phyloP scores from a whole-genome alignment of 1,284 basidiomycete species.

The Rhodofomes roseus region DNA sequence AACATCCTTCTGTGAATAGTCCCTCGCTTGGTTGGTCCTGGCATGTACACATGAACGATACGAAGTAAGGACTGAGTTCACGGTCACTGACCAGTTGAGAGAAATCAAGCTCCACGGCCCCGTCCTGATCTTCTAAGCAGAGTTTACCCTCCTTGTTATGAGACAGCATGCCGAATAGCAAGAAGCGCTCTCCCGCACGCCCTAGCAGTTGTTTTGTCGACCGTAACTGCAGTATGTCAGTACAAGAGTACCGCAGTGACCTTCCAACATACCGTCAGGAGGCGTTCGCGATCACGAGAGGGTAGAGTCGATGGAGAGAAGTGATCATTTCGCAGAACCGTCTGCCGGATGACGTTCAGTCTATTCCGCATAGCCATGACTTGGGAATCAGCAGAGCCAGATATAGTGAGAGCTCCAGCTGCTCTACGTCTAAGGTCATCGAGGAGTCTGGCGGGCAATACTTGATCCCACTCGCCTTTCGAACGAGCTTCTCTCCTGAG shows the following conservation, averaged over 20 bases:
- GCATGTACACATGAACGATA: neutral
- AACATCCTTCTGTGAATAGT: conserved; percentile 93
- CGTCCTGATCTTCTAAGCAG: conserved; percentile 93
- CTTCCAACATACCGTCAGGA: conserved; percentile 68
- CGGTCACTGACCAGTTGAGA: conserved; percentile 67
- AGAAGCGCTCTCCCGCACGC: conserved; percentile 84
- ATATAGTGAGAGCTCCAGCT: conserved; percentile 54
- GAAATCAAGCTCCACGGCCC: conserved; percentile 86
- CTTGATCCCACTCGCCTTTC: conserved; percentile 46
- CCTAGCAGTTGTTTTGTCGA: conserved; percentile 97
- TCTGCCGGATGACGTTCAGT: conserved; percentile 85
- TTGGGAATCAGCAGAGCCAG: conserved; percentile 78
- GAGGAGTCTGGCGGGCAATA: neutral
- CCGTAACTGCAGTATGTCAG: conserved; percentile 58
- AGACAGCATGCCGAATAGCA: conserved; percentile 91
- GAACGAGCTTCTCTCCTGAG: conserved; percentile 79
- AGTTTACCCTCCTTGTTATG: conserved; percentile 88
- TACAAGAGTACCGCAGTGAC: neutral
- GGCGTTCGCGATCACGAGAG: conserved; percentile 78
- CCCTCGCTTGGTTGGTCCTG: conserved; percentile 94
- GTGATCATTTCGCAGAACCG: conserved; percentile 90
- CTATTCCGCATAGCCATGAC: conserved; percentile 77
- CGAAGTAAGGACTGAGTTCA: neutral
- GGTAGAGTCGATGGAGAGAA: conserved; percentile 93
- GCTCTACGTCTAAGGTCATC: conserved; percentile 29